Conservation (phyloP, 208 protist genomes). For the Acanthamoeba triangularis region DNA sequence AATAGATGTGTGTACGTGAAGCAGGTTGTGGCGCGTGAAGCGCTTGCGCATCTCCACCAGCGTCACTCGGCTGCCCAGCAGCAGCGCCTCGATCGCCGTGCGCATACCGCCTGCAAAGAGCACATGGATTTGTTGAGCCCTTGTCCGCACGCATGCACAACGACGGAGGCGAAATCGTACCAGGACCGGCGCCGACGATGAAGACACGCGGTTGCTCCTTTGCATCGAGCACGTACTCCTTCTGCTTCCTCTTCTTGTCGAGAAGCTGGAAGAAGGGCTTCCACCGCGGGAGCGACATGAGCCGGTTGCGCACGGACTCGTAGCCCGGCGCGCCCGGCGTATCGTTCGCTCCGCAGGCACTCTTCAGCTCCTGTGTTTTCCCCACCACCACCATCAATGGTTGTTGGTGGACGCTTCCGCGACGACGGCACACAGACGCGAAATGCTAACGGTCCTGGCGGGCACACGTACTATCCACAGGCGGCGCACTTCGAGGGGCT, state of each 20-base stretch:
- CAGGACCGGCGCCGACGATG: conserved; percentile 54
- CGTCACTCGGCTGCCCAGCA: conserved; percentile 63
- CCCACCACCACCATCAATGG: no score
- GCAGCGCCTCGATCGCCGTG: conserved; percentile 65
- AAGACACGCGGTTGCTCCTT: background rate
- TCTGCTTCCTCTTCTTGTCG: conserved; percentile 36
- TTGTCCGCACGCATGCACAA: background rate
- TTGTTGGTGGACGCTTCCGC: no score
- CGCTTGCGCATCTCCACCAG: conserved; percentile 63
- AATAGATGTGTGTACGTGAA: background rate
- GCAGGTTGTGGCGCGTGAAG: conserved; percentile 70
- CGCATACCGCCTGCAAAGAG: conserved; percentile 24
- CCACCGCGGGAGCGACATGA: background rate
- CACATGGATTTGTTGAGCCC: background rate
- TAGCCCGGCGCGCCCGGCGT: background rate
- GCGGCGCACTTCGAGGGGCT: conserved; percentile 47
- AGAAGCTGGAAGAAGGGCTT: conserved; percentile 63
- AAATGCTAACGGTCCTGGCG: background rate
- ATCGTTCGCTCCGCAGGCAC: background rate
- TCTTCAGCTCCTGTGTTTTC: background rate
- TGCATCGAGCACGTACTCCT: conserved; percentile 11
- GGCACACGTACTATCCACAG: background rate
- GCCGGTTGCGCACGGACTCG: background rate
- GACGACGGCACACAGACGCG: no score
- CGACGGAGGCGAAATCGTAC: background rate